Conservation (phyloP, 805 yeast genomes). For the Barnettozyma wickerhamii region DNA sequence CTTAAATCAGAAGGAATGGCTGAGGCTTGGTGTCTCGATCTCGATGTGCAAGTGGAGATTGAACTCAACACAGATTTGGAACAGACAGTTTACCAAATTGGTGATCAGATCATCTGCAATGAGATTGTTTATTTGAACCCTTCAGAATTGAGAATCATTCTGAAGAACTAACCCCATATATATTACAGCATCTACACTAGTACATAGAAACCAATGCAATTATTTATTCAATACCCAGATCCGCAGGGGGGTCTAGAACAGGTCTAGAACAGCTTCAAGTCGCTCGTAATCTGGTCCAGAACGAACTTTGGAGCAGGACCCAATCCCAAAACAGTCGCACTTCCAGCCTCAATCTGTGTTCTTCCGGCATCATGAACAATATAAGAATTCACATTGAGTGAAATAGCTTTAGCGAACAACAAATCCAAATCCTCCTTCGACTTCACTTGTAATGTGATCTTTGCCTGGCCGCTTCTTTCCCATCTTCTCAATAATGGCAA, state of each 20-base stretch:
- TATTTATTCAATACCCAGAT: conserved; percentile 28
- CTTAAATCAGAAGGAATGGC: conserved; percentile 3
- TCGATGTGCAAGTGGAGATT: conserved; percentile 10
- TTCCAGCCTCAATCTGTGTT: conserved; percentile 94
- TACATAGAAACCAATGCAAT: no score
- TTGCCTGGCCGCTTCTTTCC: conserved; percentile 87
- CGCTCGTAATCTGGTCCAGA: conserved; percentile 78
- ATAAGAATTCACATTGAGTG: conserved; percentile 71
- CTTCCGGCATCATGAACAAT: conserved; percentile 95
- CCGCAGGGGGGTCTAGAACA: no score
- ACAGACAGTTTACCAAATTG: conserved; percentile 6
- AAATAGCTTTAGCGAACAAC: conserved; percentile 75
- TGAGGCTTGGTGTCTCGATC: conserved; percentile 12
- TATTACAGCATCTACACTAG: no score
- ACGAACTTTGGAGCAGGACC: conserved; percentile 93
- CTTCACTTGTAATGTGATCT: conserved; percentile 77
- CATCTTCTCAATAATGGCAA: conserved; percentile 67
- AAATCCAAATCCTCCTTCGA: conserved; percentile 66
- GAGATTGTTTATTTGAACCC: conserved; percentile 6
- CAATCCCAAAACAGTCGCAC: conserved; percentile 92
- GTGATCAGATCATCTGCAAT: conserved; percentile 14
- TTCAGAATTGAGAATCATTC: conserved; percentile 2
- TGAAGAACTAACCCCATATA: conserved; percentile 3
- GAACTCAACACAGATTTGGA: not conserved
- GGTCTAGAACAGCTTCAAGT: conserved; percentile 69